Evolutionary conservation across 768 basidiomycete genomes (phyloP), one percentile per base, ranked within the genome.

Genomic region (Saitozyma sp.): DNA sequence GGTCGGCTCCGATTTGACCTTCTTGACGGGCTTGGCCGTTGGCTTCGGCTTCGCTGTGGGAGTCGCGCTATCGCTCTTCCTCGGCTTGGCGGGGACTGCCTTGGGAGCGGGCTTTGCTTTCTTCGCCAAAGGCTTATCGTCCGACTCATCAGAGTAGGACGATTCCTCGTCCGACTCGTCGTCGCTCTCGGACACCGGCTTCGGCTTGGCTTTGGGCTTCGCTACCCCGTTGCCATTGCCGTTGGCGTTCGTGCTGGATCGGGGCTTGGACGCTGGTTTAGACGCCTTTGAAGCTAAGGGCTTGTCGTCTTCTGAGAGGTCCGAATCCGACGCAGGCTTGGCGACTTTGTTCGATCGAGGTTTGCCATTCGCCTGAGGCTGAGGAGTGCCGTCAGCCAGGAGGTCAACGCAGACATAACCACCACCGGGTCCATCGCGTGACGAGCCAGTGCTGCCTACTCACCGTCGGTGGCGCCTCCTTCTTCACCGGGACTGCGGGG

Each of bases 71-170:
- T 50, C 39, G 70, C 65, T 66, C 63, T 81, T 83, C 58, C 80
- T 76, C 19, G 78, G 67, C 37, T 80, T 80, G 39, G 80, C 75
- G 16, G 83, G 76, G 40, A 56, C 59, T 10, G 65, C 41, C 10
- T 38, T 50, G 13, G 58, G 14, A 19, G 77, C 65, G 65, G 84
- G 85, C 75, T 83, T 85, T 57, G 63, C 68, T 29, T 29, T 29
- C 81, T 75, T 84, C 78, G 70, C 83, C 81, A 61, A 83, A 82
- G 57, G 83, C 56, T 78, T 77, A 49, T 79, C 78, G 39, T 72
- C 71, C 51, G 61, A 51, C 38, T 58, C 43, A 10, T 71, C 71
- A 54, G 75, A 75, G 61, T 64, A 57, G 14, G 58, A 63, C 43
- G 72, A 67, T 9, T 59, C 58, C 40, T 85, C 84, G 9, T 79